Evolutionary conservation across 1,284 basidiomycete species (phyloP), one percentile per base, ranked within the genome.

Genomic region (Phellinidium pouzarii): DNA sequence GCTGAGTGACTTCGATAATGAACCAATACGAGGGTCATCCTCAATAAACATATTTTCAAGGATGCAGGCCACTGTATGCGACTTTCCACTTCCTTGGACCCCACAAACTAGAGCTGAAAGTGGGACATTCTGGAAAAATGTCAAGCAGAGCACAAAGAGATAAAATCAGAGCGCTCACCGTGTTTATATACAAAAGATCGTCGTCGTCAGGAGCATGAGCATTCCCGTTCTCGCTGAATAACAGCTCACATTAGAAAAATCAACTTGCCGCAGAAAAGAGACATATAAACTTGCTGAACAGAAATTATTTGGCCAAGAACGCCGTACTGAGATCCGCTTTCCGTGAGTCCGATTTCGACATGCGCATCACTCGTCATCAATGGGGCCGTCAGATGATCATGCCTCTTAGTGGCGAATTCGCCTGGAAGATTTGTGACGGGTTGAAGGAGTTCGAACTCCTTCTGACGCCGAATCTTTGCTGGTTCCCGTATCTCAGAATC

Each of bases 51-150:
- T 82, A 49, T 71, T 79, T 60, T 87, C 84, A 0, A 87, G 63
- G 1, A 87, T 67, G 0, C 82, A 74, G 0, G 82, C 77, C 0
- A 85, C 76, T 0, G 80, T 85, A 48, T 87, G 84, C 0, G 82
- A 84, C 60, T 87, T 87, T 14, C 84, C 84, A 0, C 82, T 80
- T 0, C 84, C 79, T 72, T 67, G 80, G 0, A 82, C 80, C 0
- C 80, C 80, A 42, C 80, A 68, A 22, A 82, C 72, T 17, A 79
- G 59, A 0, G 76, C 76, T 1, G 80, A 81, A 55, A 81, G 78
- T 0, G 80, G 79, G 0, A 79, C 71, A 59, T 81, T 81, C 79
- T 80, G 50, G 9, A 25, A 2, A 27, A 27, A 12, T 22, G 20
- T 27, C 12, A 29, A 25, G n/a, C 38, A 22, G 23, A 19, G 4